Evolutionary conservation across 148 eudicot species (phyloP).

Genomic region (Silene latifolia): DNA sequence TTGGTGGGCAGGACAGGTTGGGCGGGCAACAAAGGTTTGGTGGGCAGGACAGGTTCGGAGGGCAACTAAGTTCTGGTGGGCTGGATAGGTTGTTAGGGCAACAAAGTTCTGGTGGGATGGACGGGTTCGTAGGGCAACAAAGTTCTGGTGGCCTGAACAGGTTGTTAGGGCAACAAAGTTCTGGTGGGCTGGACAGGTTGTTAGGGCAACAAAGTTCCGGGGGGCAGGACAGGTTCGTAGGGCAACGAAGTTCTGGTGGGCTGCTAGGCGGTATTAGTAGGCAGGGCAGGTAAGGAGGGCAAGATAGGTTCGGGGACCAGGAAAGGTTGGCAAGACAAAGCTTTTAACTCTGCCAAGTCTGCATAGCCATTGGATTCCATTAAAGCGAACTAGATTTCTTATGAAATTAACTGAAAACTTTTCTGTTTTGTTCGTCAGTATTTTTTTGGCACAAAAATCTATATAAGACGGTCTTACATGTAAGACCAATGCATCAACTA

Average conservation of each 20-base stretch:
- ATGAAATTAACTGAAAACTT: neutral
- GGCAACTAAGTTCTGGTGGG: no score
- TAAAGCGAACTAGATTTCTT: neutral
- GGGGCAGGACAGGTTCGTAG: no score
- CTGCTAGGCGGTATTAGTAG: no score
- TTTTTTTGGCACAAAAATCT: neutral
- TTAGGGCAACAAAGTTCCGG: neutral
- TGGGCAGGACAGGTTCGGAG: neutral
- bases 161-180: no score
- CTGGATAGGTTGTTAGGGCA: neutral
- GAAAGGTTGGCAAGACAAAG: neutral
- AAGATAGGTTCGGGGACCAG: neutral
- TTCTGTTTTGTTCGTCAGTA: neutral
- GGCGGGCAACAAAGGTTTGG: constrained; percentile 28
- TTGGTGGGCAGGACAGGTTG: constrained; percentile 9
- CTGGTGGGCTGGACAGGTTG: neutral
- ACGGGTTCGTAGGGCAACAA: no score
- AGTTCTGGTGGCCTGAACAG: no score
- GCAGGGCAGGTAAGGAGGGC: no score
- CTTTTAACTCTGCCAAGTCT: neutral
- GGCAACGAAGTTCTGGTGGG: no score
- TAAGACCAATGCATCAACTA: neutral
- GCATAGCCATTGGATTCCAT: neutral
- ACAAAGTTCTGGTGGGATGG: no score
- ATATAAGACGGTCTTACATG: neutral